These are phyloP conservation scores for Aspergillus kassunensis DNA, from an alignment of 495 filamentous ascomycete species.

Conservation along the genomic window DNA sequence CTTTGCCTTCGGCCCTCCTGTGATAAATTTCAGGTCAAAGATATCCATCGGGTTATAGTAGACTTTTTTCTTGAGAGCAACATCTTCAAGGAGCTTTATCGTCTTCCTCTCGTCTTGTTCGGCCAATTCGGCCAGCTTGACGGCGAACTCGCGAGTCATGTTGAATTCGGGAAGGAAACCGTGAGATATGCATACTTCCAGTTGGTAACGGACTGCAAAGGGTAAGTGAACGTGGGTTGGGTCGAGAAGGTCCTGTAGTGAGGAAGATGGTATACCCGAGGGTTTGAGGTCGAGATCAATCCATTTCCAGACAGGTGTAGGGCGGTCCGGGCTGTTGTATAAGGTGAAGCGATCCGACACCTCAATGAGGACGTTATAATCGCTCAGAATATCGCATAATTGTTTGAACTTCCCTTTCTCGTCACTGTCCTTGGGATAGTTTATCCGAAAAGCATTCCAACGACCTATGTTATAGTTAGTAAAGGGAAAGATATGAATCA, in stretches of 20 bases:
- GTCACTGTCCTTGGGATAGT: constrained; percentile 18
- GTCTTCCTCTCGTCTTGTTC: constrained; percentile 46
- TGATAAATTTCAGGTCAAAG: constrained; percentile 52
- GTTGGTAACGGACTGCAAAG: constrained; percentile 79
- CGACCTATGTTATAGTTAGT: constrained; percentile 20
- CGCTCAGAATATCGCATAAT: constrained; percentile 54
- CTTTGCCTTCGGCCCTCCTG: constrained; percentile 43
- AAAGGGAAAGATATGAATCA: neutral
- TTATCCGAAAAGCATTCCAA: constrained; percentile 42
- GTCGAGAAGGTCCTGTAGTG: constrained; percentile 31
- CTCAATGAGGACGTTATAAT: constrained; percentile 65
- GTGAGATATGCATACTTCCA: constrained; percentile 86
- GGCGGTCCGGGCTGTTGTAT: constrained; percentile 14
- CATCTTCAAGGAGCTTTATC: constrained; percentile 56
- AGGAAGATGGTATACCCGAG: constrained; percentile 15
- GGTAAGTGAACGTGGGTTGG: constrained; percentile 47
- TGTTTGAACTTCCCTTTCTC: constrained; percentile 36
- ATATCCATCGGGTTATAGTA: constrained; percentile 72
- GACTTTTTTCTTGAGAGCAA: constrained; percentile 53
- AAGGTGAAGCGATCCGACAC: constrained; percentile 22
- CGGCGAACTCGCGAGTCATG: constrained; percentile 61
- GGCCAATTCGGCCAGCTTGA: constrained; percentile 52
- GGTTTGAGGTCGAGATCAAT: constrained; percentile 40
- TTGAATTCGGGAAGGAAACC: constrained; percentile 76
- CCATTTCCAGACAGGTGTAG: constrained; percentile 49